Evolutionary conservation across 2,329 filamentous ascomycete species (phyloP), one percentile per base, ranked within the genome.

Genomic region (Hysterium pulicare): DNA sequence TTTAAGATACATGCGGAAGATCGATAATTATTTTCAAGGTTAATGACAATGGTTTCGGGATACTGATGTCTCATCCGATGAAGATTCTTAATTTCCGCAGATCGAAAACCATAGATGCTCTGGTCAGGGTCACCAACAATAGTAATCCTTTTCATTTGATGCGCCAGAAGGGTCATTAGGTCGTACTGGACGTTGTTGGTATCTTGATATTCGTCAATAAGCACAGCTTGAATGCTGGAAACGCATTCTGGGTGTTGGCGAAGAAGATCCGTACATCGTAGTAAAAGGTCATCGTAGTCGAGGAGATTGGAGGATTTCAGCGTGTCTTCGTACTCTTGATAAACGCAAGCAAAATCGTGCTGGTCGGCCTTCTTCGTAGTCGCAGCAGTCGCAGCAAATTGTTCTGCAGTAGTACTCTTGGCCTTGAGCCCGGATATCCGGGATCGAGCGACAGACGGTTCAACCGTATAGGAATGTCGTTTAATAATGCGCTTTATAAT

Each of bases 121-220:
- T 98, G 91, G 63, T 98, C 93, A 0, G 93, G 91, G 61, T 98
- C 91, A 24, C 91, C 93, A 4, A 98, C 93, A 46, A 96, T 87
- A 1, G 91, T 97, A 53, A 97, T 91, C n/a, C 82, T 78, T 42
- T 81, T 78, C 33, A 78, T 76, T 17, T 75, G 71, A 46, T 88
- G 82, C 2, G 90, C 88, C 56, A 98, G 84, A 1, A 95, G 76
- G 49, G 80, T 84, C 90, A 96, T 96, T 32, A 98, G 72, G 54
- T 96, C 89, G 58, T 95, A 97, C 65, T 98, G 91, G 4, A 96
- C 84, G 16, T 88, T 80, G 61, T 97, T 98, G 6, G 91, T 97
- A 68, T 98, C 91, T 67, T 98, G 91, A 50, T 96, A 98, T 61
- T 98, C 91, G 62, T 98, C 91, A 48, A 98, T 94, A 34, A 98